Evolutionary conservation across 352 stramenopile species (phyloP), one percentile per base, ranked within the genome.

Genomic region (Phytophthora kernoviae): DNA sequence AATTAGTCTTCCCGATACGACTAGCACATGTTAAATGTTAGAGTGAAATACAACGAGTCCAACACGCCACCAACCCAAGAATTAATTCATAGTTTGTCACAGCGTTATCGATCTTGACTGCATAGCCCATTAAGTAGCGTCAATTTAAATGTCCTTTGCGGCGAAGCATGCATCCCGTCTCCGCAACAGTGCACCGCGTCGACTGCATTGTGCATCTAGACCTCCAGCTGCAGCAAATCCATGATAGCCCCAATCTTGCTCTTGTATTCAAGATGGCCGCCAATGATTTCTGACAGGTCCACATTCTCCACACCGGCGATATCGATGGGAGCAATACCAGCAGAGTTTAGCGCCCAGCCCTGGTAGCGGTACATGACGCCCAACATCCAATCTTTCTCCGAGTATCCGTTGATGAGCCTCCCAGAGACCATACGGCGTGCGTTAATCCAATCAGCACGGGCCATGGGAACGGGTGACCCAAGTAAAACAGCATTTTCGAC

Each of bases 381-480:
- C 18, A 98, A 75, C 81, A 97, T 96, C 77, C 85, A 93, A 73
- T 98, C 92, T 43, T 93, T 90, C 21, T 88, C 78, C 0, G 79
- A 94, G 63, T 93, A 98, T 15, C 90, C 89, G 61, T 98, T 98
- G 63, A 98, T 92, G 0, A 97, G 57, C 21, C 92, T 75, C 1
- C 90, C 88, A 3, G 90, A 86, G 4, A 97, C 88, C 12, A 97
- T 65, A 47, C 73, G 54, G 5, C 85, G 68, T 5, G 79, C 87
- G 27, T 71, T 80, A 17, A 70, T 58, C 91, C 91, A 98, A 18
- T 94, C 84, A 2, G 83, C 66, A 1, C 47, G 50, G 0, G 68
- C 64, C 9, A 82, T 72, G 0, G 81, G 77, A 0, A 97, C 74
- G 0, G 91, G 86, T 1, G 90, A 81, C 5, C 92, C 92, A 6